These are phyloP conservation scores for Ascochyta lentis DNA, from an alignment of 2,329 filamentous ascomycete species.

Conservation along the genomic window DNA sequence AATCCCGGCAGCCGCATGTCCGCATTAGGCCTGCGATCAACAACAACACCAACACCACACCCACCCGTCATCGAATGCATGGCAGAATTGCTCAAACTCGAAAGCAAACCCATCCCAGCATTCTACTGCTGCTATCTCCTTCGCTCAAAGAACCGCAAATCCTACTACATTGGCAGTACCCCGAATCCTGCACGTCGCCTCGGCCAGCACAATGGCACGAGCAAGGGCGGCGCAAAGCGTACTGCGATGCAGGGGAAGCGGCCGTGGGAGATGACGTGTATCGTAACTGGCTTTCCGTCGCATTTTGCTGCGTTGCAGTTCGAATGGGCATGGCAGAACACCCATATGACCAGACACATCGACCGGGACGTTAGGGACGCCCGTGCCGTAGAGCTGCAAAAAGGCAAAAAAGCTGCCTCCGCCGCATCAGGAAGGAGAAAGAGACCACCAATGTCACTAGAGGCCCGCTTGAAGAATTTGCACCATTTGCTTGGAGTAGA, in stretches of 20 bases:
- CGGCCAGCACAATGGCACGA: constrained; percentile 87
- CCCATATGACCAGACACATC: constrained; percentile 81
- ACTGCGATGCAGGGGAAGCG: constrained; percentile 73
- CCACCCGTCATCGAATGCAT: constrained; percentile 3
- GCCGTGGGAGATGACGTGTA: constrained; percentile 81
- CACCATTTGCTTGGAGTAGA: constrained; percentile 79
- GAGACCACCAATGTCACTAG: constrained; percentile 65
- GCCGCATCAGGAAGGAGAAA: constrained; percentile 50
- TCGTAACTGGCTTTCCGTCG: constrained; percentile 89
- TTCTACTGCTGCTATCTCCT: constrained; percentile 95
- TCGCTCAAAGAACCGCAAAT: constrained; percentile 75
- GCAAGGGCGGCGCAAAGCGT: constrained; percentile 78
- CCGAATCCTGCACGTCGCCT: constrained; percentile 85
- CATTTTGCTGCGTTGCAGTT: constrained; percentile 90
- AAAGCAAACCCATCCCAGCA: constrained; percentile 68
- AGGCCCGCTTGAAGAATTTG: constrained; percentile 77
- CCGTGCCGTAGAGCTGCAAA: constrained; percentile 43
- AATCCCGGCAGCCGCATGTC: constrained; percentile 26
- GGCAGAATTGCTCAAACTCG: constrained; percentile 22
- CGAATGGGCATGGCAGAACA: constrained; percentile 95
- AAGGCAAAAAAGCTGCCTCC: constrained; percentile 34
- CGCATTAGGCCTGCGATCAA: constrained; percentile 25
- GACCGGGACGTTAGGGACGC: constrained; percentile 51
- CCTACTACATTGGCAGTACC: constrained; percentile 89
- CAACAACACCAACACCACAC: constrained; percentile 17